Conservation (phyloP, 257 asterid genomes). For the Leptodermis oblonga region DNA sequence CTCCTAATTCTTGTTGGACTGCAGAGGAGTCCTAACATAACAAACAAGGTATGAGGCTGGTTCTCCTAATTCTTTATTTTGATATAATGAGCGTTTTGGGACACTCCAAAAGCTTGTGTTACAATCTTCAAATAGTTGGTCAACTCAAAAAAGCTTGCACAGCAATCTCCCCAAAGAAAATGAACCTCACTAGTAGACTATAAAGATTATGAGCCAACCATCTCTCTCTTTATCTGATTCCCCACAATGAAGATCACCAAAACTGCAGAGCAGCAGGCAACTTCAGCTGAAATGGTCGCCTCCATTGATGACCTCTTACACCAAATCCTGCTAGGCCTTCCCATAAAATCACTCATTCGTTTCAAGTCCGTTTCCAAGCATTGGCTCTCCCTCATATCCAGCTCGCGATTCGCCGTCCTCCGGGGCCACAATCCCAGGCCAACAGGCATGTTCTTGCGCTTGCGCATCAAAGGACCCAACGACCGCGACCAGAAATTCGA, state of each 20-base stretch:
- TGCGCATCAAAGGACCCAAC: too few species aligned
- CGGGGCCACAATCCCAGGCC: constrained; percentile 19
- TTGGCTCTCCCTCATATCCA: constrained; percentile 35
- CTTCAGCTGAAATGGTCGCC: constrained; percentile 26
- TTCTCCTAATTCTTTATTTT: background rate
- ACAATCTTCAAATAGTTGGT: background rate
- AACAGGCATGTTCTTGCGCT: constrained; percentile 24
- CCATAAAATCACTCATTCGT: constrained; percentile 28
- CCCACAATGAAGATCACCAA: constrained; percentile 7
- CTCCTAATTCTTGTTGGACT: background rate
- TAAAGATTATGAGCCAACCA: too few species aligned
- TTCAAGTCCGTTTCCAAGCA: constrained; percentile 33
- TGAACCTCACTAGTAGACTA: too few species aligned
- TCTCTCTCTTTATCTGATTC: background rate
- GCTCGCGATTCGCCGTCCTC: constrained; percentile 23
- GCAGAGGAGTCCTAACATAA: background rate
- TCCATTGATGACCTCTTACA: constrained; percentile 28
- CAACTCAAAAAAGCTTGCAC: too few species aligned
- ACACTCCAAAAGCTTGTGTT: background rate
- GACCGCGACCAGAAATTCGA: constrained; percentile 1
- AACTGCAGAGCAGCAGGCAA: constrained; percentile 12
- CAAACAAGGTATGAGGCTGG: too few species aligned
- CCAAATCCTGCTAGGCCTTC: constrained; percentile 22
- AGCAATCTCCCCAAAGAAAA: too few species aligned
- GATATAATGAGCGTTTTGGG: too few species aligned